phyloP scores from a whole-genome alignment of 2,329 filamentous ascomycete species.

The Hypomyces rosellus region DNA sequence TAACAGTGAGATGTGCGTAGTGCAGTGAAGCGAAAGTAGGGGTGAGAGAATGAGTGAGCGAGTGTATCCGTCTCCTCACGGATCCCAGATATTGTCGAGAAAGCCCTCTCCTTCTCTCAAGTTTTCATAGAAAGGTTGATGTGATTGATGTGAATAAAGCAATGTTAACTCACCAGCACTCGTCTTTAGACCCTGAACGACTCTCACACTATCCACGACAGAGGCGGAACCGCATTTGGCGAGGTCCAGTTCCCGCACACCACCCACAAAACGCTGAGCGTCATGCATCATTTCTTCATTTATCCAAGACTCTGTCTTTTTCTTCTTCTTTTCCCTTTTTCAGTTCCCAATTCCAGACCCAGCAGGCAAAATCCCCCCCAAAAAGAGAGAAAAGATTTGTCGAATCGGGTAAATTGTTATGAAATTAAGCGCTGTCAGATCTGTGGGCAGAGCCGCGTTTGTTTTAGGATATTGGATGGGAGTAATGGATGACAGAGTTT shows the following conservation, averaged over 20 bases:
- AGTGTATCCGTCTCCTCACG: no score
- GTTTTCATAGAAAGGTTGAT: no score
- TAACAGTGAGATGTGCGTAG: no score
- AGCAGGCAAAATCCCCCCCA: not conserved
- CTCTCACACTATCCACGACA: conserved; percentile 49
- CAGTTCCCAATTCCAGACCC: not conserved
- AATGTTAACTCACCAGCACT: conserved; percentile 48
- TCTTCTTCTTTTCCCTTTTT: not conserved
- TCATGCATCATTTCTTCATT: conserved; percentile 8
- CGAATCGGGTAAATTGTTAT: not conserved
- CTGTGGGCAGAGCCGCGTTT: no score
- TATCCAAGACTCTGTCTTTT: not conserved
- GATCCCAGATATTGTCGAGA: no score
- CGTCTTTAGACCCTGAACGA: conserved; percentile 52
- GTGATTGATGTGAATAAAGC: no score
- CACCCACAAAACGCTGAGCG: conserved; percentile 7
- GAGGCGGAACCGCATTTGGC: conserved; percentile 41
- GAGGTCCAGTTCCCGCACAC: conserved; percentile 45
- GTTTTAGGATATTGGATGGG: no score
- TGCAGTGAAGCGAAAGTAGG: no score
- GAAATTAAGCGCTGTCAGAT: no score
- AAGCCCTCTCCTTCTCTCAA: no score
- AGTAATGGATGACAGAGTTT: no score
- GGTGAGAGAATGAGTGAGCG: no score
- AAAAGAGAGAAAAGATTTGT: conserved; percentile 2